phyloP scores from a whole-genome alignment of 2,329 filamentous ascomycete genomes.

The Trichoderma hamatum region DNA sequence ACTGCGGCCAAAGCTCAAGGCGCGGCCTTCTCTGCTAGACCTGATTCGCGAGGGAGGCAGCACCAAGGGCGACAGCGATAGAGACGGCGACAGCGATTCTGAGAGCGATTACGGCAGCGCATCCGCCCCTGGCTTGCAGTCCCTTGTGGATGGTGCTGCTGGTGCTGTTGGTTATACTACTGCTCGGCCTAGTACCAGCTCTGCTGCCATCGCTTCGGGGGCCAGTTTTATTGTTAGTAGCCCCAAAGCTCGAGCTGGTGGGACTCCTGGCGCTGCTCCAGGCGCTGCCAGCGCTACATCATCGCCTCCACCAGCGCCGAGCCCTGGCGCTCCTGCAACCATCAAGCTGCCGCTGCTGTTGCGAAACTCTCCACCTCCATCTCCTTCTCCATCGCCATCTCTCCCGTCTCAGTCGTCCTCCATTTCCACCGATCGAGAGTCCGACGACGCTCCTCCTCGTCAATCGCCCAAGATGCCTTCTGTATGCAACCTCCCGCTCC shows the following conservation, averaged over 20 bases:
- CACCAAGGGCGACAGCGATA: conserved; percentile 33
- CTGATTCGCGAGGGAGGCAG: conserved; percentile 47
- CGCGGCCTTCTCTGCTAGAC: conserved; percentile 58
- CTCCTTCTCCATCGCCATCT: conserved; percentile 40
- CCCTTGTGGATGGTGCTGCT: neutral
- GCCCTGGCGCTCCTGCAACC: conserved; percentile 31
- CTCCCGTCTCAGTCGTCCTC: conserved; percentile 36
- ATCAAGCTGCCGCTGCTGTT: conserved; percentile 43
- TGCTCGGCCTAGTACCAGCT: neutral
- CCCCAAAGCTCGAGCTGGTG: neutral
- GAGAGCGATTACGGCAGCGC: conserved; percentile 12
- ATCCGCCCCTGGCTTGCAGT: neutral
- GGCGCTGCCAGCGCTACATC: conserved; percentile 38
- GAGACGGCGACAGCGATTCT: conserved; percentile 8
- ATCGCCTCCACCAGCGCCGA: conserved; percentile 37
- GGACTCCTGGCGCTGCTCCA: neutral
- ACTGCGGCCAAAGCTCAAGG: conserved; percentile 53
- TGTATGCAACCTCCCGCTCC: conserved; percentile 48
- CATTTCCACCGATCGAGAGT: conserved; percentile 31
- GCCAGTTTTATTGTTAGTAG: conserved; percentile 13
- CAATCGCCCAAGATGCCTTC: conserved; percentile 56
- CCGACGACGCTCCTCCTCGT: conserved; percentile 35
- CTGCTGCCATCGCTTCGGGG: conserved; percentile 1
- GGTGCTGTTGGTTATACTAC: neutral
- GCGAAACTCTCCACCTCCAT: conserved; percentile 46